A percentile compares a stretch with the other conserved stretches of the same genome.
phyloP scores from a whole-genome alignment of 1,139 yeast genomes.

The Yamadazyma triangularis region DNA sequence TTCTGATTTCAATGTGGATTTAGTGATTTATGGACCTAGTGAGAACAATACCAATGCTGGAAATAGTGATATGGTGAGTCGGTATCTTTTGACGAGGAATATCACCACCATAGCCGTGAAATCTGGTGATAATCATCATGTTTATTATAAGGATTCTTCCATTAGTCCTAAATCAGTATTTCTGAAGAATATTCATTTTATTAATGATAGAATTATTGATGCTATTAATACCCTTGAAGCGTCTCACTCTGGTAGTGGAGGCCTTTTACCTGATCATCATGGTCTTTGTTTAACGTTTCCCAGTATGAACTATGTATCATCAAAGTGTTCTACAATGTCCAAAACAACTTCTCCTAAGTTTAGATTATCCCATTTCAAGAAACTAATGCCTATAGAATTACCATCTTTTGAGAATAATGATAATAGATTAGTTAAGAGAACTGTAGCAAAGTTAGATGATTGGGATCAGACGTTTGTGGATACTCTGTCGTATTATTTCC shows the following conservation, averaged over 20 bases:
- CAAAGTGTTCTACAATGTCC: conserved; percentile 6
- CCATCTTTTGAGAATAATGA: conserved; percentile 7
- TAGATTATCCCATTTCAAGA: conserved; percentile 2
- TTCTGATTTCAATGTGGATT: conserved; percentile 29
- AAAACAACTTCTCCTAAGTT: conserved; percentile 1
- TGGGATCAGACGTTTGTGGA: conserved; percentile 12
- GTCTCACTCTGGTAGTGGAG: conserved; percentile 5
- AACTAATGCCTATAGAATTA: conserved; percentile 7
- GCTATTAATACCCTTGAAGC: conserved; percentile 14
- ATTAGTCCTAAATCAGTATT: conserved; percentile 21
- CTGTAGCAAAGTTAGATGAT: conserved; percentile 4
- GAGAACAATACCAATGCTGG: conserved; percentile 15
- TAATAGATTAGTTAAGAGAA: conserved; percentile 3
- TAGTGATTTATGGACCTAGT: conserved; percentile 39
- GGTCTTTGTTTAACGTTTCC: conserved; percentile 25
- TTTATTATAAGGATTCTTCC: conserved; percentile 32
- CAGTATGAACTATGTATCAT: conserved; percentile 10
- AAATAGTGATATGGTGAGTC: conserved; percentile 12
- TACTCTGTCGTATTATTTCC: conserved; percentile 16
- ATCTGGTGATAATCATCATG: conserved; percentile 23
- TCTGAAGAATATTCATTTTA: conserved; percentile 21
- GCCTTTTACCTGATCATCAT: conserved; percentile 29
- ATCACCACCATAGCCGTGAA: conserved; percentile 26
- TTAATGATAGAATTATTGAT: conserved; percentile 19
- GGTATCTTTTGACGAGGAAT: conserved; percentile 20